Evolutionary conservation across 805 yeast species (phyloP).

Genomic region (Hanseniaspora meyeri): DNA sequence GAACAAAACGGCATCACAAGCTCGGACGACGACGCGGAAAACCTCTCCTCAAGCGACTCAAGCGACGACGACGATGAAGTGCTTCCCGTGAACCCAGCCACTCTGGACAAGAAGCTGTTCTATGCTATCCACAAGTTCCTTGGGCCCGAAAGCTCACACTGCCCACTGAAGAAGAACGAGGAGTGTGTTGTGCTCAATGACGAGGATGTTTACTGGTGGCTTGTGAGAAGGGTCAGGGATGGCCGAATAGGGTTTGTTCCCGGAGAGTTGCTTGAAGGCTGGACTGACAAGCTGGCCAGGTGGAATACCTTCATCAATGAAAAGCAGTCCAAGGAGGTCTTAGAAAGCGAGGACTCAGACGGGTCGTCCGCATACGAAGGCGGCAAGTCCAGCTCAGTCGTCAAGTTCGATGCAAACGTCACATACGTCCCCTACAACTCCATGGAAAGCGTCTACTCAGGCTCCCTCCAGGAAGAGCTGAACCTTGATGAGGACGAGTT

Average conservation of each 20-base stretch:
- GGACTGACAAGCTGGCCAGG: conserved; percentile 80
- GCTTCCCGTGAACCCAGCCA: conserved; percentile 43
- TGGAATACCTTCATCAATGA: conserved; percentile 87
- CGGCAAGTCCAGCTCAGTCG: neutral
- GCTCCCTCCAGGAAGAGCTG: conserved; percentile 22
- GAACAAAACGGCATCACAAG: neutral
- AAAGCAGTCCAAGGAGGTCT: conserved; percentile 21
- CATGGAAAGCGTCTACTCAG: conserved; percentile 4
- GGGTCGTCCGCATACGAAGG: neutral
- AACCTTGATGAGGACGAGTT: conserved; percentile 20
- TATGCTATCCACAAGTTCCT: conserved; percentile 78
- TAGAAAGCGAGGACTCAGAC: neutral
- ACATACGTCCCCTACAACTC: conserved; percentile 12
- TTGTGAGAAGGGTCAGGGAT: conserved; percentile 48
- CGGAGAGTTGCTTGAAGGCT: conserved; percentile 87
- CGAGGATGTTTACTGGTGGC: conserved; percentile 94
- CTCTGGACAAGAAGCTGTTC: conserved; percentile 66
- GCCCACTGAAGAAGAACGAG: conserved; percentile 66
- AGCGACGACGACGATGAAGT: conserved; percentile 33
- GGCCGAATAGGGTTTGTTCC: conserved; percentile 88
- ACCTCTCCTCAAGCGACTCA: conserved; percentile 17
- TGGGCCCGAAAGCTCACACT: conserved; percentile 90
- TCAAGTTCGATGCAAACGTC: conserved; percentile 5
- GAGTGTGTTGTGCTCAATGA: conserved; percentile 75
- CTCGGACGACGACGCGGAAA: conserved; percentile 12